Percentiles rank a stretch among this genome's conserved stretches.
Evolutionary conservation across 116 monocot species (phyloP).

Genomic region (Cymodocea nodosa): DNA sequence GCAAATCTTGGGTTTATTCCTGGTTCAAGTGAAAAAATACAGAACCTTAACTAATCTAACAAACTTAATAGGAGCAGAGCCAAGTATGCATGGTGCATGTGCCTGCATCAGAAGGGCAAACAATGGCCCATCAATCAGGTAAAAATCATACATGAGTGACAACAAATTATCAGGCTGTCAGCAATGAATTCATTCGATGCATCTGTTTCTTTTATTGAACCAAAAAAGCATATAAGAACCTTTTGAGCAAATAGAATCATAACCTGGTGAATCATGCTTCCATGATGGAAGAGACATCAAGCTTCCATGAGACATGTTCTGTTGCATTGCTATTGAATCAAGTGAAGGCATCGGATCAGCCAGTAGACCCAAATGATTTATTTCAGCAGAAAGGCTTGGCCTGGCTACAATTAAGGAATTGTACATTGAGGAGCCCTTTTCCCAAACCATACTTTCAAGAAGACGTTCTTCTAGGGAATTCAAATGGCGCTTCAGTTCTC

Average conservation of each 20-base stretch:
- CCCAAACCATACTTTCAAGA: slow-evolving; percentile 88
- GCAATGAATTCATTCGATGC: background rate
- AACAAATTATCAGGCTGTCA: background rate
- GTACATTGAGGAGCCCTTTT: slow-evolving; percentile 89
- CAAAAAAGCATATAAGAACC: background rate
- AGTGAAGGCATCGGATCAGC: slow-evolving; percentile 97
- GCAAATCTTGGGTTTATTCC: no score
- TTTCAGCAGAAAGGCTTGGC: slow-evolving; percentile 55
- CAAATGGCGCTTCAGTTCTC: slow-evolving; percentile 90
- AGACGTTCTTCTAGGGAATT: slow-evolving; percentile 91
- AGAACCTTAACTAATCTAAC: no score
- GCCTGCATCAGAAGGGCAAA: no score
- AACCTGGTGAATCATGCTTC: slow-evolving; percentile 53
- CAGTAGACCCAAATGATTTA: slow-evolving; percentile 51
- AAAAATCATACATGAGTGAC: background rate
- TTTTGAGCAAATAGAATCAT: background rate
- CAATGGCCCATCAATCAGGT: no score
- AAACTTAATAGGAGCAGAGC: no score
- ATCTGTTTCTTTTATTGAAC: no score
- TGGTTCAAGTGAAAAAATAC: no score
- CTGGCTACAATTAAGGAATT: slow-evolving; percentile 81
- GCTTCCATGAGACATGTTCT: slow-evolving; percentile 29
- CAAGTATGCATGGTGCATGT: no score
- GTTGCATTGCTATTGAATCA: slow-evolving; percentile 59
- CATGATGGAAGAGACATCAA: slow-evolving; percentile 14